These are phyloP conservation scores for Pelargonium citronellum DNA, from an alignment of 441 rosid genomes.

Conservation along the genomic window DNA sequence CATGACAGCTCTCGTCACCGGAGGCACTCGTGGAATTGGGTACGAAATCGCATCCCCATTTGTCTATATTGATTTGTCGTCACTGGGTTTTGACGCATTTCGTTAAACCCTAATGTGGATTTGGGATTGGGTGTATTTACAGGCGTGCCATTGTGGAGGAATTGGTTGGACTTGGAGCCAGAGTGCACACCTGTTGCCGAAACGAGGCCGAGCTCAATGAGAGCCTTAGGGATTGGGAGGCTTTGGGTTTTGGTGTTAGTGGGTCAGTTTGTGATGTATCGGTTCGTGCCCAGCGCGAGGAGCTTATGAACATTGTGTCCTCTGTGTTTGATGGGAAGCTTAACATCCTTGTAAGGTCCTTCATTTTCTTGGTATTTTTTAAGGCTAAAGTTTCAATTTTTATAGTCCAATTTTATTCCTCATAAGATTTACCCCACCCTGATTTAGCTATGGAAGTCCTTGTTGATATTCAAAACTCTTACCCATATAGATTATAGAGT, in stretches of 20 bases:
- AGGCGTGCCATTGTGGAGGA: slow-evolving; percentile 74
- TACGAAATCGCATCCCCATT: neutral
- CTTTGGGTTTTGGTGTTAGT: slow-evolving; percentile 33
- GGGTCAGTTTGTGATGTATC: slow-evolving; percentile 58
- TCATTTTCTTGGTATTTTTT: neutral
- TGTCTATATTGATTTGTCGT: neutral
- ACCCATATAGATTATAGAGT: neutral
- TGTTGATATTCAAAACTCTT: neutral
- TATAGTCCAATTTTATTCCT: neutral
- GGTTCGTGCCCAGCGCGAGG: slow-evolving; percentile 33
- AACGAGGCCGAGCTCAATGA: slow-evolving; percentile 38
- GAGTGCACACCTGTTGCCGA: slow-evolving; percentile 61
- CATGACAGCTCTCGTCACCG: slow-evolving; percentile 65
- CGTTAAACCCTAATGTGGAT: slow-evolving; percentile 8
- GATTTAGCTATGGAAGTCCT: neutral
- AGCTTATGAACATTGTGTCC: slow-evolving; percentile 38
- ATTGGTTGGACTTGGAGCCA: slow-evolving; percentile 52
- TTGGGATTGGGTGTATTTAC: slow-evolving; percentile 17
- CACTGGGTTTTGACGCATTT: neutral
- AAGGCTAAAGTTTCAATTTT: neutral
- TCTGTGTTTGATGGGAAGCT: slow-evolving; percentile 47
- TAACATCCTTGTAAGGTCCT: slow-evolving; percentile 45
- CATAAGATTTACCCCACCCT: no score
- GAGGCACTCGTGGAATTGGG: slow-evolving; percentile 58
- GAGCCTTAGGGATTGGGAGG: slow-evolving; percentile 41